Conservation (phyloP, 441 rosid genomes). For the Melastoma candidum region DNA sequence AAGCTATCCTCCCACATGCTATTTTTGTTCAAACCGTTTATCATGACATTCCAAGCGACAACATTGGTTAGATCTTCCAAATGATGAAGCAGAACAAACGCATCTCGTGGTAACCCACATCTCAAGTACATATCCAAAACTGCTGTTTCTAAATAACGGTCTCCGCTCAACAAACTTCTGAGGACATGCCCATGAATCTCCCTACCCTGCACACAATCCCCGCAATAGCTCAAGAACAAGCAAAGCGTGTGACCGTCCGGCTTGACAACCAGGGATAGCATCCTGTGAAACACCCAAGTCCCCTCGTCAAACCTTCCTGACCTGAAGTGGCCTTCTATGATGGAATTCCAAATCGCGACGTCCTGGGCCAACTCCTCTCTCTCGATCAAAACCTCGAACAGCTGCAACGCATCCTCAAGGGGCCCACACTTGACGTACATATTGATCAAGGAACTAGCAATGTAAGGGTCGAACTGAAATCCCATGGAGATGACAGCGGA, state of each 20-base stretch:
- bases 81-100: conserved; percentile 36
- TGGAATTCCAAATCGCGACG: conserved; percentile 62
- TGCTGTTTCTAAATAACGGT: conserved; percentile 49
- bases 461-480: conserved; percentile 34
- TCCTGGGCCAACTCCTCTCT: conserved; percentile 23
- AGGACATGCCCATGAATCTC: conserved; percentile 56
- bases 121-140: conserved; percentile 42
- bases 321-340: conserved; percentile 51
- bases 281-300: conserved; percentile 32
- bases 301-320: conserved; percentile 35
- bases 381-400: conserved; percentile 52
- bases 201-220: conserved; percentile 29
- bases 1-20: conserved; percentile 48
- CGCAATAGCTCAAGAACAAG: conserved; percentile 38
- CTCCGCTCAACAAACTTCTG: conserved; percentile 31
- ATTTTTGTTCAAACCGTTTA: conserved; percentile 46
- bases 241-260: conserved; percentile 65
- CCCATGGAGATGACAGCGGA: conserved; percentile 38
- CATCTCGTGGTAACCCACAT: conserved; percentile 29
- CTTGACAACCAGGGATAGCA: conserved; percentile 41
- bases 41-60: conserved; percentile 77
- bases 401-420: conserved; percentile 36
- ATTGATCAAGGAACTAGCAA: conserved; percentile 47
- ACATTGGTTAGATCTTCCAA: conserved; percentile 42
- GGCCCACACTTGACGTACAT: conserved; percentile 55